Evolutionary conservation across 225 moss, liverwort and hornwort genomes (phyloP).

Genomic region (Asterella californica): DNA sequence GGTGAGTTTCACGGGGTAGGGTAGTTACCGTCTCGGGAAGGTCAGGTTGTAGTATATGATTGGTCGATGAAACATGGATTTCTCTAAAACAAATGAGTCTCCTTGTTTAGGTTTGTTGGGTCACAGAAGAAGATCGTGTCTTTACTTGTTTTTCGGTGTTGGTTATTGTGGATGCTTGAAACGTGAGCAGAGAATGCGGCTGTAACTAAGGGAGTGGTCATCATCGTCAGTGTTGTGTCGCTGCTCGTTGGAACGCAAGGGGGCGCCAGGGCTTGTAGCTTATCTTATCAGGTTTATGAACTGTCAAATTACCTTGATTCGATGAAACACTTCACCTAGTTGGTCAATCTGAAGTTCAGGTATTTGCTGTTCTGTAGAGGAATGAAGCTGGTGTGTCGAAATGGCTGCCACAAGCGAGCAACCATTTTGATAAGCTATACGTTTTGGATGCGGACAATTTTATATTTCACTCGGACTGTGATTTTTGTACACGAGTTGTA

Average conservation of each 20-base stretch:
- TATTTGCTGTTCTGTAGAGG: background rate
- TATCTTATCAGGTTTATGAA: slow-evolving; percentile 73
- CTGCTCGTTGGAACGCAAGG: slow-evolving; percentile 80
- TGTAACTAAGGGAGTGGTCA: slow-evolving; percentile 80
- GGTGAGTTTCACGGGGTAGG: background rate
- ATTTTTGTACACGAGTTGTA: no score
- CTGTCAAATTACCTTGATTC: background rate
- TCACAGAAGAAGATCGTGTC: background rate
- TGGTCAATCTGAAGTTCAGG: background rate
- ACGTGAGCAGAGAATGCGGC: slow-evolving; percentile 80
- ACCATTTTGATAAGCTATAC: no score
- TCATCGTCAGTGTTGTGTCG: slow-evolving; percentile 72
- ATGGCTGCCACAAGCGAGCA: no score
- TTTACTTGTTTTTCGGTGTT: background rate
- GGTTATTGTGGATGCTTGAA: background rate
- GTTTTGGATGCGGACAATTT: no score
- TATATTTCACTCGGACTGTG: no score
- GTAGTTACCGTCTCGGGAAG: background rate
- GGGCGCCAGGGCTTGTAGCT: slow-evolving; percentile 69
- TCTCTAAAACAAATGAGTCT: no score
- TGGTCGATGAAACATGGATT: background rate
- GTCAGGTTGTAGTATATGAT: background rate
- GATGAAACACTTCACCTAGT: background rate
- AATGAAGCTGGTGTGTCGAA: no score
- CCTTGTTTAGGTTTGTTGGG: background rate